Evolutionary conservation across 805 yeast genomes (phyloP).

Genomic region (Grigorovia humatica): DNA sequence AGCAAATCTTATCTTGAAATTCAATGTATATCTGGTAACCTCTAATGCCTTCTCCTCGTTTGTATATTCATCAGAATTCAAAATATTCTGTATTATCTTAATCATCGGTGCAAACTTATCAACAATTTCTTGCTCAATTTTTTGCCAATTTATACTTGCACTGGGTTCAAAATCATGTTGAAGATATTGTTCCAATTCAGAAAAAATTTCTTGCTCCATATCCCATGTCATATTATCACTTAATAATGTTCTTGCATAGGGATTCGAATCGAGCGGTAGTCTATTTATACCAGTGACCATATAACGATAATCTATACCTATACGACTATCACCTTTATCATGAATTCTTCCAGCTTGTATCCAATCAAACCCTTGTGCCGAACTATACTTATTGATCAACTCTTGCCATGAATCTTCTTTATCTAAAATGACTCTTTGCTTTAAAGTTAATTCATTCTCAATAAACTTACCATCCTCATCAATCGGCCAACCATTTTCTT

Average conservation of each 20-base stretch:
- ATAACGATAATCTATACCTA: slow-evolving; percentile 42
- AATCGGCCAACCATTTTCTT: slow-evolving; percentile 25
- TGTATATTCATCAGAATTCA: slow-evolving; percentile 11
- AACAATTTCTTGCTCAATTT: slow-evolving; percentile 38
- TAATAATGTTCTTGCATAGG: slow-evolving; percentile 33
- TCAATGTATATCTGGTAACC: slow-evolving; percentile 33
- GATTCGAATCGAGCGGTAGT: slow-evolving; percentile 39
- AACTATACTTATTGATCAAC: slow-evolving; percentile 13
- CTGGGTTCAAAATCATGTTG: slow-evolving; percentile 30
- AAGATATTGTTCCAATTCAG: slow-evolving; percentile 27
- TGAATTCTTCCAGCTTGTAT: slow-evolving; percentile 36
- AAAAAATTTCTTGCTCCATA: slow-evolving; percentile 28
- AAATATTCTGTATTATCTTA: slow-evolving; percentile 32
- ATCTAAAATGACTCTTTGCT: slow-evolving; percentile 15
- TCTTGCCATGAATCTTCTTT: slow-evolving; percentile 19
- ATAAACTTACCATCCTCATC: slow-evolving; percentile 14
- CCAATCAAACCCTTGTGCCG: slow-evolving; percentile 36
- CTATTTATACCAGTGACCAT: slow-evolving; percentile 44
- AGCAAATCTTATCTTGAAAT: slow-evolving; percentile 37
- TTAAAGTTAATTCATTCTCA: slow-evolving; percentile 14
- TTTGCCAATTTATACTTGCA: slow-evolving; percentile 45
- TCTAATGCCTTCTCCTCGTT: slow-evolving; percentile 20
- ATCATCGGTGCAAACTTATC: slow-evolving; percentile 45
- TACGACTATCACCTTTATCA: slow-evolving; percentile 40
- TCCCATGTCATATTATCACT: slow-evolving; percentile 30